Evolutionary conservation across 352 stramenopile species (phyloP), one percentile per base, ranked within the genome.

Genomic region (Globisporangium nagaii): DNA sequence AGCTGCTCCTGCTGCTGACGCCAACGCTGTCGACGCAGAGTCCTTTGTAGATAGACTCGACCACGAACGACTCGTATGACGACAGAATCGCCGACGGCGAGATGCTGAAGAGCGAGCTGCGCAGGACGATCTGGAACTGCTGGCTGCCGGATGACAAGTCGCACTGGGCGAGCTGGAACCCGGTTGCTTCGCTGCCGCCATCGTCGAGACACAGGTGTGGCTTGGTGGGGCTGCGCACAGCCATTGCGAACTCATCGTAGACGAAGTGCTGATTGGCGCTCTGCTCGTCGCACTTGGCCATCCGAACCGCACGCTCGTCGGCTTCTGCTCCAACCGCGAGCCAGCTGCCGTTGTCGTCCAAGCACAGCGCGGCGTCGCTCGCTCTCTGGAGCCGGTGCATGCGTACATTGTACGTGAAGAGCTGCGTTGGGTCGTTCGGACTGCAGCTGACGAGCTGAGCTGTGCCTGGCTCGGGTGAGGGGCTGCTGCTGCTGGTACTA

Each of bases 21-120:
- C n/a, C n/a, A n/a, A n/a, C n/a, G n/a, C n/a, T 22, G 9, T 30
- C 34, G 10, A 53, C 13, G 20, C 53, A 60, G 2, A 60, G 20
- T 5, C n/a, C 53, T 36, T 48, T 49, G 22, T 60, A 53, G n/a
- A 60, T 12, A 1, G 53, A 54, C 25, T 60, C 53, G 20, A 60
- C 19, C 25, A 35, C 44, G 15, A 54, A 60, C 35, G 42, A 17
- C 13, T 13, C n/a, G 19, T 27, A 24, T n/a, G n/a, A 25, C 3
- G 53, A 28, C 20, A 52, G 27, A 4, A 52, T 5, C 22, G 28
- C 12, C 27, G 30, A 3, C 17, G 28, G 24, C 4, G 43, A 28
- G 13, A 49, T 13, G 40, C 50, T 56, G 19, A 47, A 32, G 11
- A 46, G 12, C 22, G 32, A 15, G 19, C 12, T 46, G 13, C 31